Percentiles rank a stretch among this genome's conserved stretches.
phyloP scores from a whole-genome alignment of 768 basidiomycete species.

The Rubroboletus satanas region DNA sequence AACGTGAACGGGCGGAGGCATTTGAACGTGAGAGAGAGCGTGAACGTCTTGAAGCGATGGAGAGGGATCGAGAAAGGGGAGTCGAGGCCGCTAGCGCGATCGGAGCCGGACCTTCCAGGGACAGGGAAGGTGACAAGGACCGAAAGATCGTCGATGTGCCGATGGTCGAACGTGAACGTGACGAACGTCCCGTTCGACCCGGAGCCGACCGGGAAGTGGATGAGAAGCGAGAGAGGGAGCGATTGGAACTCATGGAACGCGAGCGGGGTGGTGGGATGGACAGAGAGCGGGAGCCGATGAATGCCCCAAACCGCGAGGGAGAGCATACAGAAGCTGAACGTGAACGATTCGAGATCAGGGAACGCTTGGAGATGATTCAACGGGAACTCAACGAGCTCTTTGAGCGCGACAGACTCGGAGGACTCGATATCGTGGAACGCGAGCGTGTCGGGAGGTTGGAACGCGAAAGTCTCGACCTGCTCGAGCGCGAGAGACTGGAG shows the following conservation, averaged over 20 bases:
- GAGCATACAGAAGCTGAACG: slow-evolving; percentile 23
- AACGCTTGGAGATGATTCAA: slow-evolving; percentile 31
- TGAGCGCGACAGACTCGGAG: slow-evolving; percentile 30
- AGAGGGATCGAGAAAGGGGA: slow-evolving; percentile 30
- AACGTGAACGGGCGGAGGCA: slow-evolving; percentile 26
- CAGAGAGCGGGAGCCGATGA: slow-evolving; percentile 17
- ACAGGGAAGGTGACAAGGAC: slow-evolving; percentile 25
- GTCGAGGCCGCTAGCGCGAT: slow-evolving; percentile 13
- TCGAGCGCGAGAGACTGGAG: slow-evolving; percentile 30
- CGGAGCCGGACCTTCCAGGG: slow-evolving; percentile 13
- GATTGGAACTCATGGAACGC: slow-evolving; percentile 22
- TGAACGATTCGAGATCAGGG: slow-evolving; percentile 24
- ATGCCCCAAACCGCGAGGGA: slow-evolving; percentile 14
- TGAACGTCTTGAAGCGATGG: slow-evolving; percentile 27
- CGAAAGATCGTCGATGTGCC: slow-evolving; percentile 15
- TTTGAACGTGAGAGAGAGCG: slow-evolving; percentile 35
- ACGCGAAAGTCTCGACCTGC: slow-evolving; percentile 27
- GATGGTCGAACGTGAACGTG: slow-evolving; percentile 18
- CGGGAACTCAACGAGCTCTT: slow-evolving; percentile 31
- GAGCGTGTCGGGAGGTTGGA: slow-evolving; percentile 28
- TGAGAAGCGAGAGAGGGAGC: slow-evolving; percentile 30
- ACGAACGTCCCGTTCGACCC: slow-evolving; percentile 21
- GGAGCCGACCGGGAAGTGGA: slow-evolving; percentile 19
- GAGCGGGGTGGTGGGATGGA: slow-evolving; percentile 15
- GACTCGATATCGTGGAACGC: slow-evolving; percentile 27